Percentiles rank a stretch among this genome's conserved stretches.
These are phyloP conservation scores for Oehlia diaphana DNA, from an alignment of 192 early-diverging fungal genomes.

Conservation along the genomic window DNA sequence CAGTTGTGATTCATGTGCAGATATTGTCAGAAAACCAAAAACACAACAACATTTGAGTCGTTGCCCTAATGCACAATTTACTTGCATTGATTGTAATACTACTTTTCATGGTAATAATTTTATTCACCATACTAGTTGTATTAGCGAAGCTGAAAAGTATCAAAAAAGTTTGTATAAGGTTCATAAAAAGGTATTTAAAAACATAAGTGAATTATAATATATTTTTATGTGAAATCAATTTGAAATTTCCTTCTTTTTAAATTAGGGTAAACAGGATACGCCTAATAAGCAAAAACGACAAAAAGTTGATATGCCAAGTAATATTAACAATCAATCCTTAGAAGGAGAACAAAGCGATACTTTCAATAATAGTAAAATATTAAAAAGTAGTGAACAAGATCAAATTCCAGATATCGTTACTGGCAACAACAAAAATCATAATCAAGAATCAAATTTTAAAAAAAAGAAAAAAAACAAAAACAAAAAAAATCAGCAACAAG, in stretches of 20 bases:
- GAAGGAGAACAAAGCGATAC: background rate
- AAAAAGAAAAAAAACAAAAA: background rate
- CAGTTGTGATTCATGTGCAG: slow-evolving; percentile 5
- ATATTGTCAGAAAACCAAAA: slow-evolving; percentile 89
- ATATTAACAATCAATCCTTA: background rate
- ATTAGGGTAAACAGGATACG: background rate
- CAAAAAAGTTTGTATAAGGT: slow-evolving; percentile 80
- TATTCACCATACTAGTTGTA: slow-evolving; percentile 84
- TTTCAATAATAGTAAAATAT: background rate
- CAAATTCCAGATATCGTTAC: background rate
- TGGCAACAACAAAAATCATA: background rate
- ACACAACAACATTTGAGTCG: slow-evolving; percentile 79
- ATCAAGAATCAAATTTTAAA: background rate
- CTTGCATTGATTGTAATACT: slow-evolving; percentile 88
- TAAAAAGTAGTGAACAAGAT: background rate
- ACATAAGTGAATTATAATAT: background rate
- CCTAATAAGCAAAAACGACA: background rate
- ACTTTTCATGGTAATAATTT: slow-evolving; percentile 81
- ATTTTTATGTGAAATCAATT: background rate
- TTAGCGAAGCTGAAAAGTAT: slow-evolving; percentile 94
- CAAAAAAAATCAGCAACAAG: background rate
- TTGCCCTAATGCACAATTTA: slow-evolving; percentile 83
- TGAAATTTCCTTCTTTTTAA: background rate
- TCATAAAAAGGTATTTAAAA: slow-evolving; percentile 50
- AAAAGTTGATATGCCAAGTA: background rate